Base-by-base conservation (phyloP, 495 filamentous ascomycete genomes). In the Hypoxylon cercidicola region DNA sequence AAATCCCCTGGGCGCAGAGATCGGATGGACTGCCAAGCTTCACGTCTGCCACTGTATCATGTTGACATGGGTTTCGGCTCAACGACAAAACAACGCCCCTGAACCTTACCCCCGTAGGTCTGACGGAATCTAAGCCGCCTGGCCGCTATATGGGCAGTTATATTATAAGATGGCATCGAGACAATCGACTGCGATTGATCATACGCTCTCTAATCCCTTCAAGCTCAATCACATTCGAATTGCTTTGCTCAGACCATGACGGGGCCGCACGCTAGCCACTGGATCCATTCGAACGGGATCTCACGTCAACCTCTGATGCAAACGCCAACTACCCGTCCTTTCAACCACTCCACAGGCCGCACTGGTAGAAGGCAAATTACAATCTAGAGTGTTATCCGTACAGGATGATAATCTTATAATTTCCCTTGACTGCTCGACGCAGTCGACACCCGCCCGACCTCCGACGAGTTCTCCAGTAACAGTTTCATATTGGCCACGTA, bases 401-500 rank as follows among this genome's bases (percentile, higher is more conserved):
- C 45, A 13, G 45, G 13, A 45, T 3, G 41, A 16, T 3, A 3
- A 10, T 15, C 21, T 7, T 45, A 16, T 23, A 15, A 23, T 45
- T 45, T 12, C 41, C 15, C 19, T 23, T 13, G 16, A 21, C 41
- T 25, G 5, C 23, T 25, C 5, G 19, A 84, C 49, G 74, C 78
- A 79, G 54, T 83, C 81, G n/a, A 83, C 78, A 3, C 37, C 74
- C 81, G 81, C 79, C 13, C 70, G 72, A n/a, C 73, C 75, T 0
- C 82, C 82, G 78, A 81, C 1, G 77, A 77, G 4, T 73, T 58
- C 13, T 72, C 59, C 20, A 80, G 56, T 13, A 80, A 72, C 44
- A 66, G 59, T 46, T 79, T 64, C 6, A 81, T 68, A 55, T 81
- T 77, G 30, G 70, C 58, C 30, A 60, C 62, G 44, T 77, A 78